A percentile compares a stretch with the other conserved stretches of the same genome.
These are phyloP conservation scores for Xylaria sp. DNA, from an alignment of 495 filamentous ascomycete genomes.

Conservation along the genomic window DNA sequence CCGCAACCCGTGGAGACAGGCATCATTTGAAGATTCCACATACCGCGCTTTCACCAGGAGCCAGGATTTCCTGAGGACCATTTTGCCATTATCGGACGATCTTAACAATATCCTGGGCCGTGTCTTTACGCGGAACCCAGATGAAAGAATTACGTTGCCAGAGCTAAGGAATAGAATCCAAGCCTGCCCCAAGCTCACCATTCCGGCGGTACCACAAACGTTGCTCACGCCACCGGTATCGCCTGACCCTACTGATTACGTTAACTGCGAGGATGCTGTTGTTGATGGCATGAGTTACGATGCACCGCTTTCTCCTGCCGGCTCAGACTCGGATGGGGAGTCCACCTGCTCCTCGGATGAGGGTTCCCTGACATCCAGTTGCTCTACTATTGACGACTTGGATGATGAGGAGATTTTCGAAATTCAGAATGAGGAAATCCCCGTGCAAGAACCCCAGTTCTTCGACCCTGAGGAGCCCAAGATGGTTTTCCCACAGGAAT, in stretches of 20 bases:
- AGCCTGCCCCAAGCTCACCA: conserved; percentile 78
- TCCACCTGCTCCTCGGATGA: conserved; percentile 57
- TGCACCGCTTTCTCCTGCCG: conserved; percentile 49
- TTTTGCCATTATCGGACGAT: conserved; percentile 89
- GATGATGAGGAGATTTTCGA: conserved; percentile 48
- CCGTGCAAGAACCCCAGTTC: conserved; percentile 49
- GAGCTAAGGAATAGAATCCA: conserved; percentile 81
- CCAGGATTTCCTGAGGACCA: conserved; percentile 86
- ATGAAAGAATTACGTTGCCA: conserved; percentile 81
- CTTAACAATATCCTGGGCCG: conserved; percentile 86
- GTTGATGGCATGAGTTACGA: conserved; percentile 48
- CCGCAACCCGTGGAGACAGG: conserved; percentile 98
- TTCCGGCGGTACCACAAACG: conserved; percentile 36
- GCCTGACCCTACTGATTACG: conserved; percentile 50
- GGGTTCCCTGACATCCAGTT: conserved; percentile 52
- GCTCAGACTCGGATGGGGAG: conserved; percentile 51
- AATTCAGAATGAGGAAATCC: conserved; percentile 52
- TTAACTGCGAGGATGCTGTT: conserved; percentile 50
- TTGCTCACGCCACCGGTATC: conserved; percentile 48
- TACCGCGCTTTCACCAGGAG: conserved; percentile 91
- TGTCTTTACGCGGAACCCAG: conserved; percentile 89
- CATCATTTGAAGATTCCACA: conserved; percentile 90
- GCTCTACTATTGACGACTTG: conserved; percentile 54
- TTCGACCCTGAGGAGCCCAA: conserved; percentile 52
- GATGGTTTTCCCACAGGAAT: conserved; percentile 49